Base-by-base conservation (phyloP, 768 basidiomycete genomes). In the Lentinula sp. region DNA sequence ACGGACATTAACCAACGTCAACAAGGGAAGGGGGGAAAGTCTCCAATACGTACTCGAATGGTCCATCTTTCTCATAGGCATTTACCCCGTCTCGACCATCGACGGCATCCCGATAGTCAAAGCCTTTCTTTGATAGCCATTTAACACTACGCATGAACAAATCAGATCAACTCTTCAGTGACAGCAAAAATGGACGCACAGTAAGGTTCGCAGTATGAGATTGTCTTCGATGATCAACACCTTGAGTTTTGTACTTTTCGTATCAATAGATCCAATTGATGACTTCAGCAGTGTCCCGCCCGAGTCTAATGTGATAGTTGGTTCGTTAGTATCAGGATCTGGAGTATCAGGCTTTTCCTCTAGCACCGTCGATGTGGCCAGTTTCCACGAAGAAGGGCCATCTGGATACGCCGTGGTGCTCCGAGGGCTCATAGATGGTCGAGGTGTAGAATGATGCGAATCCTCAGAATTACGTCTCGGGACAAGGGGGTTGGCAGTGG, bases 141-240 rank as follows among this genome's bases (percentile, higher is more conserved):
- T 76, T 84, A 66, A 73, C 83, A 73, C 76, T 76, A 63, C 15
- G 43, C 11, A 55, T 32, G 10, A 52, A 45, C 13, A 54, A 31
- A 53, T 35, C 42, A 21, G 60, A 34, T 68, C 40, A 34, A 57
- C 63, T 51, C 21, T 57, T 61, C 16, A 42, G 57, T 65, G 8
- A 61, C n/a, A n/a, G 62, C 56, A 62, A 43, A 15, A 59, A 62
- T 58, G 28, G n/a, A 78, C 91, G 65, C 73, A 93, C 85, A 97
- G 79, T 28, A 97, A 77, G 67, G 83, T 85, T 56, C 93, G 84
- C 61, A 97, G 83, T 60, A 98, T 89, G 60, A 71, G 81, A 70
- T 97, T 97, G 67, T 98, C 95, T 72, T 97, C 95, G 1, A 96
- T 90, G 1, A 96, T 86, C 43, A 97, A 76, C 5, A 95, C 86